Evolutionary conservation across 2,329 filamentous ascomycete species (phyloP).

Genomic region (Colletotrichum phormii): DNA sequence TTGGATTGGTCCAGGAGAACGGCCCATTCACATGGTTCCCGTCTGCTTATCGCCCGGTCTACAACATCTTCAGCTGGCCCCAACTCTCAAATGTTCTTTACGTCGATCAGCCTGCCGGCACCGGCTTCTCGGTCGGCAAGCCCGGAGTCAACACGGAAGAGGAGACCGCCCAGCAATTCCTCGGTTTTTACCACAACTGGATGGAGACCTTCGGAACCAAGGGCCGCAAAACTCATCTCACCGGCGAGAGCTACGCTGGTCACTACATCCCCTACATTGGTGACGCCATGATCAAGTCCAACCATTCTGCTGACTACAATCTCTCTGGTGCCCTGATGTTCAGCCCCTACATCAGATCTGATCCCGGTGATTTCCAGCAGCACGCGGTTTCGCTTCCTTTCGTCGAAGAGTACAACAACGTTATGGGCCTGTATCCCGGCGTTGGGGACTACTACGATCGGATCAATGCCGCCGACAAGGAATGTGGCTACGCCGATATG

Average conservation of each 20-base stretch:
- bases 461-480: constrained; percentile 63
- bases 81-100: constrained; percentile 53
- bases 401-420: constrained; percentile 68
- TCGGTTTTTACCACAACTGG: constrained; percentile 85
- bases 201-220: constrained; percentile 75
- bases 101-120: constrained; percentile 40
- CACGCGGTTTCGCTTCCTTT: constrained; percentile 66
- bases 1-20: constrained; percentile 80
- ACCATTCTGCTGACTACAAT: constrained; percentile 76
- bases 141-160: constrained; percentile 74
- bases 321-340: constrained; percentile 78
- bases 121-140: constrained; percentile 61
- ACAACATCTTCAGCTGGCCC: constrained; percentile 55
- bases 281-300: constrained; percentile 75
- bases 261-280: constrained; percentile 78
- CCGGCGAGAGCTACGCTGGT: constrained; percentile 79
- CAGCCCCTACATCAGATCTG: constrained; percentile 70
- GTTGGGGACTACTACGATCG: constrained; percentile 61
- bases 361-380: constrained; percentile 57
- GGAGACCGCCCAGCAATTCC: constrained; percentile 76
- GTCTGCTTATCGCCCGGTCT: constrained; percentile 73
- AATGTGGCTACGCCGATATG: constrained; percentile 74
- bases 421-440: constrained; percentile 70
- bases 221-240: constrained; percentile 78
- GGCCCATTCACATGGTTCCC: constrained; percentile 78